Evolutionary conservation across 192 early-diverging fungal genomes (phyloP).

Genomic region (Globomyces pollinis-pini): DNA sequence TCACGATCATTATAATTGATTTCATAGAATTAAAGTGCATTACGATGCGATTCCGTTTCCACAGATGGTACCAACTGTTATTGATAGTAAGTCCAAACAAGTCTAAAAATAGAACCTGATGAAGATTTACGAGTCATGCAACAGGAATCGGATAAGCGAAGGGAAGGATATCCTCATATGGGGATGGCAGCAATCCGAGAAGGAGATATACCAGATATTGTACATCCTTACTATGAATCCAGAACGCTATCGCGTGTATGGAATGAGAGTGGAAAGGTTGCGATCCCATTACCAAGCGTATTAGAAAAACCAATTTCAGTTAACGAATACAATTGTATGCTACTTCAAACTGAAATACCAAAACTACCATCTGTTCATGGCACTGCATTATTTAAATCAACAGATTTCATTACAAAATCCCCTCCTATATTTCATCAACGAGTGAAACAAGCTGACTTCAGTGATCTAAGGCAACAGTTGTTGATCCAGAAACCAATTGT

Average conservation of each 20-base stretch:
- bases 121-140: neutral
- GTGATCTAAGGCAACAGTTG: neutral
- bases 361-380: neutral
- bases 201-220: neutral
- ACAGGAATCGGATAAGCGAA: neutral
- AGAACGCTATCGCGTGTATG: neutral
- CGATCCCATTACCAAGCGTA: neutral
- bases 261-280: neutral
- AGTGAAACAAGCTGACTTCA: constrained; percentile 2
- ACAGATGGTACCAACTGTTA: constrained; percentile 1
- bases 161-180: constrained; percentile 5
- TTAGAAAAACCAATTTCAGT: constrained; percentile 3
- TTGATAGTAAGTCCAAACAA: constrained; percentile 3
- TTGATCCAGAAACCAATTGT: constrained; percentile 9
- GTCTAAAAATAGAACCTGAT: too few species aligned
- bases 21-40: neutral
- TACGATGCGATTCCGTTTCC: constrained; percentile 8
- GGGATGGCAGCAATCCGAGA: constrained; percentile 2
- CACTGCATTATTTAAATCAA: neutral
- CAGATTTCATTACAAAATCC: neutral
- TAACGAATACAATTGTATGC: constrained; percentile 1
- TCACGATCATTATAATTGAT: neutral
- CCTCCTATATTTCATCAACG: neutral
- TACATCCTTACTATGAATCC: constrained; percentile 7
- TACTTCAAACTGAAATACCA: neutral